Evolutionary conservation across 768 basidiomycete species (phyloP), one percentile per base, ranked within the genome.

Genomic region (Lyophyllum decastes): DNA sequence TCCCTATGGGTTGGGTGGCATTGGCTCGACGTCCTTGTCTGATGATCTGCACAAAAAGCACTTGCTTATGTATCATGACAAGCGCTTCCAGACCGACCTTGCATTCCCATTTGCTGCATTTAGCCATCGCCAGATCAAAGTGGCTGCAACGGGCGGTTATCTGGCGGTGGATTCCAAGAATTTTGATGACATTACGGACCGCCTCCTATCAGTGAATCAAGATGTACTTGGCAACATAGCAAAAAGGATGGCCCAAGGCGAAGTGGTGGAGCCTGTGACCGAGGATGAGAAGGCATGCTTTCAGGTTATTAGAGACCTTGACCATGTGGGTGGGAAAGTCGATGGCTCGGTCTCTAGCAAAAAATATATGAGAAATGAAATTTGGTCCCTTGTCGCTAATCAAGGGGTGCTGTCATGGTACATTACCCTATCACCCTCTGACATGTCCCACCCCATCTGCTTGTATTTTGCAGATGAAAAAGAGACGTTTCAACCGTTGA

Each of bases 81-180:
- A n/a, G n/a, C n/a, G n/a, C n/a, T n/a, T n/a, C n/a, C n/a, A n/a
- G n/a, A n/a, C n/a, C n/a, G n/a, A 30, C 55, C 45, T 54, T 47
- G 41, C 68, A 21, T 80, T 78, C 57, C 66, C 74, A 2, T 71
- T 78, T 27, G 55, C 76, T 26, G 74, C 68, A 0, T 78, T 78
- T 54, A 78, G 72, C 49, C 72, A 78, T 44, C 58, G 72, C 25
- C 79, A 79, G 53, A 69, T 78, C 3, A 73, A 68, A 35, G 43
- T 22, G 3, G 54, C 58, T 44, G 40, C 58, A 0, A 53, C 30
- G 9, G 66, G 59, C 4, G 64, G 65, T 2, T 66, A 49, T n/a
- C n/a, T n/a, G n/a, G n/a, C n/a, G n/a, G n/a, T n/a, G n/a, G n/a
- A n/a, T n/a, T n/a, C n/a, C n/a, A 62, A 67, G 44, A 33, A 33